Conservation (phyloP, 805 yeast genomes). For the Candida adriatica region DNA sequence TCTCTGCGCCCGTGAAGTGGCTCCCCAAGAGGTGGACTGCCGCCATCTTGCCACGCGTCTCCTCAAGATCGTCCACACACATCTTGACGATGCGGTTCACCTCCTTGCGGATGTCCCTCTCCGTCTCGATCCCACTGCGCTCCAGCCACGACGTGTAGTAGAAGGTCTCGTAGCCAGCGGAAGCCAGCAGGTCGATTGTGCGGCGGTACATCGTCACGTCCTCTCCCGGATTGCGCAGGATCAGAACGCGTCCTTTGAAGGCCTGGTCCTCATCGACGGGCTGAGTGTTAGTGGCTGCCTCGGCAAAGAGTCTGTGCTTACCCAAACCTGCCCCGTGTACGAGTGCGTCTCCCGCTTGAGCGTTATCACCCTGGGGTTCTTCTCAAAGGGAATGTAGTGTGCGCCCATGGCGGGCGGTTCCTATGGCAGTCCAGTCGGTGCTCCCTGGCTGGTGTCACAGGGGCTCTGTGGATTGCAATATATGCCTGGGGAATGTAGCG, state of each 20-base stretch:
- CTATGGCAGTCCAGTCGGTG: too few relatives aligned
- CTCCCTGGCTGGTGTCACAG: too few relatives aligned
- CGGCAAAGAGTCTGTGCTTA: conserved; percentile 7
- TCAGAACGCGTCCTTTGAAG: conserved; percentile 15
- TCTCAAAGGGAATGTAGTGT: conserved; percentile 13
- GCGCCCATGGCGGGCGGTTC: too few relatives aligned
- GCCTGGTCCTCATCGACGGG: conserved; percentile 12
- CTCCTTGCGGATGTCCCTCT: conserved; percentile 11
- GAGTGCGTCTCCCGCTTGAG: conserved; percentile 18
- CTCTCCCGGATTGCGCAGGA: conserved; percentile 18
- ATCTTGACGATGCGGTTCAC: conserved; percentile 13
- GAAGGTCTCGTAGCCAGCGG: conserved; percentile 15
- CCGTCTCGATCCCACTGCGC: conserved; percentile 7
- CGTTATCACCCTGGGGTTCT: conserved; percentile 9
- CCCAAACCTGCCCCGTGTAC: conserved; percentile 23
- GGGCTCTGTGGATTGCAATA: too few relatives aligned
- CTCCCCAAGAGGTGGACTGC: conserved; percentile 14
- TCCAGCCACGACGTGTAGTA: conserved; percentile 10
- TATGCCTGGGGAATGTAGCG: too few relatives aligned
- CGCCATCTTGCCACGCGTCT: conserved; percentile 1
- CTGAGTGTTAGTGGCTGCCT: conserved; percentile 10
- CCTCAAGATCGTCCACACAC: conserved; percentile 16
- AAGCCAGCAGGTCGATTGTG: conserved; percentile 12
- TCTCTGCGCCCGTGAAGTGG: conserved; percentile 14
- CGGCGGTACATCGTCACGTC: conserved; percentile 10